Evolutionary conservation across 805 yeast species (phyloP).

Genomic region (Lachancea nothofagi): DNA sequence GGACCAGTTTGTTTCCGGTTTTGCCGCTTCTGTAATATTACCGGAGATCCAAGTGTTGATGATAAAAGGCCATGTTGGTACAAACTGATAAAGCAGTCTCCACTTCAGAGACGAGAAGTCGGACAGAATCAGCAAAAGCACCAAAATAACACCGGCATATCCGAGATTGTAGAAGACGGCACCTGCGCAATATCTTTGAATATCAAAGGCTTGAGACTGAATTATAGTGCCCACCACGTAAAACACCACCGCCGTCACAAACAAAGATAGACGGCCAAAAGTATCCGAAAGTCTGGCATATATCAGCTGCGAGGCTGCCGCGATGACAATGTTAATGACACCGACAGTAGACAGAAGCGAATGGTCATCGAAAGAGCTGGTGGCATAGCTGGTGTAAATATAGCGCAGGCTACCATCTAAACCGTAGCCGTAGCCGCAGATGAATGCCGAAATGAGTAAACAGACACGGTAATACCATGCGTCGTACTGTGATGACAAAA

Average conservation of each 20-base stretch:
- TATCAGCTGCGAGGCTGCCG: constrained; percentile 53
- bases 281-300: constrained; percentile 53
- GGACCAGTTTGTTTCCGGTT: constrained; percentile 42
- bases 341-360: constrained; percentile 47
- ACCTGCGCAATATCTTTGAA: constrained; percentile 52
- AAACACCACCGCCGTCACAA: constrained; percentile 40
- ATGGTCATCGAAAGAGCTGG: constrained; percentile 44
- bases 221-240: constrained; percentile 53
- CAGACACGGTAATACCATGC: constrained; percentile 31
- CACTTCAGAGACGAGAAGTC: constrained; percentile 66
- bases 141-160: constrained; percentile 56
- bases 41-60: constrained; percentile 78
- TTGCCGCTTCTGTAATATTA: constrained; percentile 40
- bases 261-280: constrained; percentile 49
- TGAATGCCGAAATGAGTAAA: constrained; percentile 42
- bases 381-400: constrained; percentile 49
- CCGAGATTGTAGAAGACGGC: constrained; percentile 46
- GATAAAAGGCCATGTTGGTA: constrained; percentile 67
- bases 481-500: constrained; percentile 42
- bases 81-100: constrained; percentile 60
- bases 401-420: constrained; percentile 47
- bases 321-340: constrained; percentile 47
- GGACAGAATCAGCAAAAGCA: constrained; percentile 52
- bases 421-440: constrained; percentile 50
- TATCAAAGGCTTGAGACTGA: constrained; percentile 49